Conservation (phyloP, 176 grass and related monocot genomes). For the Canna indica region DNA sequence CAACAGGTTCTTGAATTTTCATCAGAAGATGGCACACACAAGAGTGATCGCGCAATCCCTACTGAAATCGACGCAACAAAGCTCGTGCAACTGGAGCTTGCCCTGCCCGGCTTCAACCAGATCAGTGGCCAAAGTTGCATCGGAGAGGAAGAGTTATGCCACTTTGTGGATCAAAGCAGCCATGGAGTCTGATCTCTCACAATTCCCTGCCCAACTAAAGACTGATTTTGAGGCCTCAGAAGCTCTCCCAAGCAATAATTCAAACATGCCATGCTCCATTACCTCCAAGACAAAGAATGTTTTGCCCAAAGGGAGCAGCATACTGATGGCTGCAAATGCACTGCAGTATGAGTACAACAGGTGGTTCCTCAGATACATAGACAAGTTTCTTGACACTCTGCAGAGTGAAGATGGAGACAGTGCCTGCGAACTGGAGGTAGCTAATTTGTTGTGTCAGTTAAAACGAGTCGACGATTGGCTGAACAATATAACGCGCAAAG, state of each 20-base stretch:
- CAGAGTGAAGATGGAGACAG: constrained; percentile 14
- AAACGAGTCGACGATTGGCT: constrained; percentile 89
- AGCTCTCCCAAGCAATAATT: constrained; percentile 4
- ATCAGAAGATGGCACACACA: constrained; percentile 42
- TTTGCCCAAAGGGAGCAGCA: constrained; percentile 22
- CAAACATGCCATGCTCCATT: constrained; percentile 24
- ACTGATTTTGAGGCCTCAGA: constrained; percentile 15
- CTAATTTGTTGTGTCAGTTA: constrained; percentile 55
- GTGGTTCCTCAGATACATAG: constrained; percentile 79
- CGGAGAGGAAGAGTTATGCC: constrained; percentile 55
- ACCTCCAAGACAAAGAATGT: constrained; percentile 41
- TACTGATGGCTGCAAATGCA: constrained; percentile 19
- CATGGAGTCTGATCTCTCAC: constrained; percentile 50
- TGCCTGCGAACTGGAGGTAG: constrained; percentile 35
- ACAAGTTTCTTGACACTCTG: constrained; percentile 65
- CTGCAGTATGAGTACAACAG: constrained; percentile 41
- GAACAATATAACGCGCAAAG: constrained; percentile 39
- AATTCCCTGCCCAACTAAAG: constrained; percentile 32
- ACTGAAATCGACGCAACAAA: constrained; percentile 25
- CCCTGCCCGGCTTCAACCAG: constrained; percentile 14
- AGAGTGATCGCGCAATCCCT: constrained; percentile 52
- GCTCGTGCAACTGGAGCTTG: constrained; percentile 18
- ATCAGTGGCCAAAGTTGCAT: constrained; percentile 33
- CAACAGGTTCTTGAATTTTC: constrained; percentile 62
- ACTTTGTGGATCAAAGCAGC: constrained; percentile 72